Evolutionary conservation across 768 basidiomycete genomes (phyloP).

Genomic region (Suillus subluteus): DNA sequence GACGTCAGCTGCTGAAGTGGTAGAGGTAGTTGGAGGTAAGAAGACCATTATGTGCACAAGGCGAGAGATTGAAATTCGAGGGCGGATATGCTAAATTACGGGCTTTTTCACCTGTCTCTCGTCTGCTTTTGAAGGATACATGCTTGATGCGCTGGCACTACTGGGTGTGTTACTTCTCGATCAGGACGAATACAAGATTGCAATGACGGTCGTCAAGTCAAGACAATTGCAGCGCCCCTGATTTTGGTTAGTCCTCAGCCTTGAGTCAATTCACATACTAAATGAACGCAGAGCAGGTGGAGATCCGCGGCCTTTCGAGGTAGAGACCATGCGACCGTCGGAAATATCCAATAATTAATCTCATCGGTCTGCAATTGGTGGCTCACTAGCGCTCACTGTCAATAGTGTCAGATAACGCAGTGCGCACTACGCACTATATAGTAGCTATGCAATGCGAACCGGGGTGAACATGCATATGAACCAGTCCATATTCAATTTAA

Average conservation of each 20-base stretch:
- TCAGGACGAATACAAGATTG: neutral
- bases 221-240: neutral
- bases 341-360: neutral
- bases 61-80: neutral
- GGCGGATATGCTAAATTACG: neutral
- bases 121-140: conserved; percentile 6
- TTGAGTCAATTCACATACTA: neutral
- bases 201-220: neutral
- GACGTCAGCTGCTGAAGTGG: conserved; percentile 17
- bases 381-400: neutral
- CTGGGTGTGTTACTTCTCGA: neutral
- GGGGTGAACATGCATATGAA: neutral
- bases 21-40: conserved; percentile 18
- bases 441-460: neutral
- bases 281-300: neutral
- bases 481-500: neutral
- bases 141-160: neutral
- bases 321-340: neutral
- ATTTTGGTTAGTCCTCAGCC: neutral
- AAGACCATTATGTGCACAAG: conserved; percentile 28
- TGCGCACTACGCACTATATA: neutral
- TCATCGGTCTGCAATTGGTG: neutral
- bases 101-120: neutral
- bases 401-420: neutral
- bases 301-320: too few species aligned